A percentile compares a stretch with the other conserved stretches of the same genome.
phyloP scores from a whole-genome alignment of 345 rosid species.

The Excoecaria agallocha region DNA sequence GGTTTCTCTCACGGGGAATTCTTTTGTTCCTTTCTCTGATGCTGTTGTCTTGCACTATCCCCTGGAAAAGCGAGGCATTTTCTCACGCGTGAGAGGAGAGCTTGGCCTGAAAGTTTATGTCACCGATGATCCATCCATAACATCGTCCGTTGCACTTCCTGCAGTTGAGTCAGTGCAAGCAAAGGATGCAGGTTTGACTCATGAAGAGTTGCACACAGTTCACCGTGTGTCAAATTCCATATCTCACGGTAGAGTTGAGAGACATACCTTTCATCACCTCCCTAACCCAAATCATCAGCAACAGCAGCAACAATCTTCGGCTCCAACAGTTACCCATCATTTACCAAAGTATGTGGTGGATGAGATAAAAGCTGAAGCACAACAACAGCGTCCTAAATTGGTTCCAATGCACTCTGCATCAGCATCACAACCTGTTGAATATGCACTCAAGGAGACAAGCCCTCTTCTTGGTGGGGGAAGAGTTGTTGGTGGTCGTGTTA shows the following conservation, averaged over 20 bases:
- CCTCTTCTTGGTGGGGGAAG: constrained; percentile 40
- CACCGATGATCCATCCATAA: constrained; percentile 66
- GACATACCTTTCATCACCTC: constrained; percentile 79
- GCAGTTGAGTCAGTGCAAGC: constrained; percentile 29
- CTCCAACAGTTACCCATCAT: constrained; percentile 49
- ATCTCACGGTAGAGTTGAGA: constrained; percentile 29
- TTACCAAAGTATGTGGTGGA: constrained; percentile 55
- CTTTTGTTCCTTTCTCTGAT: constrained; percentile 83
- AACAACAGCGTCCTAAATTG: constrained; percentile 60
- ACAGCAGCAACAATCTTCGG: constrained; percentile 47
- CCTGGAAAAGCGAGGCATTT: constrained; percentile 80
- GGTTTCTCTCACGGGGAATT: constrained; percentile 69
- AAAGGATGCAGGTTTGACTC: constrained; percentile 26
- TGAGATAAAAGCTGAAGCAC: constrained; percentile 59
- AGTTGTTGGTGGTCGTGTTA: constrained; percentile 62
- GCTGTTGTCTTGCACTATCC: constrained; percentile 89
- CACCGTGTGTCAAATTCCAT: constrained; percentile 11
- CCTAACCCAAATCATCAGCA: constrained; percentile 56
- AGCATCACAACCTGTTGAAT: constrained; percentile 47
- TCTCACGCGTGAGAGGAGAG: constrained; percentile 94
- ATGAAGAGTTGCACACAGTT: constrained; percentile 12
- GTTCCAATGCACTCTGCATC: constrained; percentile 65
- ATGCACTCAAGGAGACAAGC: constrained; percentile 37
- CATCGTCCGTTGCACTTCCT: constrained; percentile 49
- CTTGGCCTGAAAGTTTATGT: constrained; percentile 83